These are phyloP conservation scores for Aspergillus wentii DNA, from an alignment of 495 filamentous ascomycete genomes.

Conservation along the genomic window DNA sequence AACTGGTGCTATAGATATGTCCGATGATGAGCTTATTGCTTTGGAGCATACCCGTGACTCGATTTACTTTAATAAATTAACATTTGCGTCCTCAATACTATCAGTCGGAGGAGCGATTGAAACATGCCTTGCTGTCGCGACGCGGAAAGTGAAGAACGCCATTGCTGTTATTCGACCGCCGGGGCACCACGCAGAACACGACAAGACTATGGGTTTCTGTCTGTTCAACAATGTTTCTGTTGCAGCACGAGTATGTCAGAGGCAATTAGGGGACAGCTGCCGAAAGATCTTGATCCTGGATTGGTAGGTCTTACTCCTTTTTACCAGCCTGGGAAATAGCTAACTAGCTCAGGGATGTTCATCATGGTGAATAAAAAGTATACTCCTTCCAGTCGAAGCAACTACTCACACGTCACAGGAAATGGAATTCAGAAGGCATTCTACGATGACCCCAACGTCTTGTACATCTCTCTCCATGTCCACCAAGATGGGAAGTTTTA, in stretches of 20 bases:
- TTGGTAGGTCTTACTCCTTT: conserved; percentile 66
- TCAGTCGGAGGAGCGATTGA: conserved; percentile 96
- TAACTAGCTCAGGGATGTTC: conserved; percentile 52
- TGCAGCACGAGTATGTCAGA: conserved; percentile 77
- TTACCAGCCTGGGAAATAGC: conserved; percentile 3
- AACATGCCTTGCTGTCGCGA: conserved; percentile 78
- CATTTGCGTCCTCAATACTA: conserved; percentile 72
- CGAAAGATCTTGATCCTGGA: conserved; percentile 90
- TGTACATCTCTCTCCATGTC: conserved; percentile 97
- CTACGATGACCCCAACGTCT: conserved; percentile 87
- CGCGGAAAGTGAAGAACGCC: conserved; percentile 79
- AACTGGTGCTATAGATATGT: conserved; percentile 47
- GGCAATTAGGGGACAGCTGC: conserved; percentile 67
- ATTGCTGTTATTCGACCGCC: conserved; percentile 93
- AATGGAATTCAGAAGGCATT: conserved; percentile 98
- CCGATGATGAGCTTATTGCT: conserved; percentile 57
- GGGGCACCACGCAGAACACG: conserved; percentile 87
- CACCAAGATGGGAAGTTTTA: conserved; percentile 81
- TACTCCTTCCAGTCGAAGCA: neutral
- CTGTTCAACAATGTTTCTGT: conserved; percentile 96
- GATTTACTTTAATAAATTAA: conserved; percentile 81
- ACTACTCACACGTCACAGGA: conserved; percentile 42
- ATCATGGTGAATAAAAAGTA: conserved; percentile 44
- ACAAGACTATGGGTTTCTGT: conserved; percentile 88
- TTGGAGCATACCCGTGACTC: conserved; percentile 70